Conservation (phyloP, 2,329 filamentous ascomycete species). For the Pseudogymnoascus destructans region DNA sequence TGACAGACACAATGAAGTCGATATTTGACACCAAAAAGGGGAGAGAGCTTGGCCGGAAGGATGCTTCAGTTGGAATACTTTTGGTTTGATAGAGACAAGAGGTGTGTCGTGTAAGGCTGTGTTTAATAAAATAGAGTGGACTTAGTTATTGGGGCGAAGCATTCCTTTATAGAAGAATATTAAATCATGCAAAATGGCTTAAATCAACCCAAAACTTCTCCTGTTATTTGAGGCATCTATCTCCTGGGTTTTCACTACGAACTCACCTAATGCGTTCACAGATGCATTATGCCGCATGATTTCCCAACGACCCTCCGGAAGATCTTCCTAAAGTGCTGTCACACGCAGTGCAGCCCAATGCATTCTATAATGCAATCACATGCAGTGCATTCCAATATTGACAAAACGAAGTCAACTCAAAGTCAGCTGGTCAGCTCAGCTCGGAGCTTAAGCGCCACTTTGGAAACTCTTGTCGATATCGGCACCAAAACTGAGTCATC, state of each 20-base stretch:
- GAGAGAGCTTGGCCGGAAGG: neutral
- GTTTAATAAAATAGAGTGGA: neutral
- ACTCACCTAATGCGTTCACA: neutral
- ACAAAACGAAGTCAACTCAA: neutral
- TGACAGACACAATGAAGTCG: neutral
- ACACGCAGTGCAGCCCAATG: neutral
- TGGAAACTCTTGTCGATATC: neutral
- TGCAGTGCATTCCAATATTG: neutral
- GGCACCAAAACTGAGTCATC: neutral
- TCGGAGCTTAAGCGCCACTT: neutral
- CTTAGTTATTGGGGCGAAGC: neutral
- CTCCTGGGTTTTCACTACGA: neutral
- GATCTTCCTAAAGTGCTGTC: neutral
- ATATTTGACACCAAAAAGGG: neutral
- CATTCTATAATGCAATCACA: neutral
- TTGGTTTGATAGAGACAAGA: neutral
- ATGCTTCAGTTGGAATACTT: neutral
- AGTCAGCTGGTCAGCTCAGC: neutral
- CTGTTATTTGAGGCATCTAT: neutral
- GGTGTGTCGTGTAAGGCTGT: neutral
- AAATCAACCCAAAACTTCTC: neutral
- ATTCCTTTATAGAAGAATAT: neutral
- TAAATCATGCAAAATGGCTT: neutral
- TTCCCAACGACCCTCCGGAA: neutral
- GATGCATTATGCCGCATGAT: neutral